Base-by-base conservation (phyloP, 1,284 basidiomycete genomes). In the Laetiporus sulphureus region DNA sequence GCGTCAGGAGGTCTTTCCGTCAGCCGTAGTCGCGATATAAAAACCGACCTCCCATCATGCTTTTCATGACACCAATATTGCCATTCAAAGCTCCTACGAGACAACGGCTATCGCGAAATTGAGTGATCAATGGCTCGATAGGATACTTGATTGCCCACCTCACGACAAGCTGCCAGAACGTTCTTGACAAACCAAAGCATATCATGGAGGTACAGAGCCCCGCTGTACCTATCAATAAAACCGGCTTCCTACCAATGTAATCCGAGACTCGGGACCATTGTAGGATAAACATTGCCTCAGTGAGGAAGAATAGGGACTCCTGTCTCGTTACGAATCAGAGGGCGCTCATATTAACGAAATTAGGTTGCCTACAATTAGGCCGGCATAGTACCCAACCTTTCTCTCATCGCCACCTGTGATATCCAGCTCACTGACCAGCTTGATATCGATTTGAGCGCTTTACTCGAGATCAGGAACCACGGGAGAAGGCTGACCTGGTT, bases 181-280 rank as follows among this genome's bases (percentile, higher is more conserved):
- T 75, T 32, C 61, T 72, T 2, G 82, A 79, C 20, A 87, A 57
- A 3, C 84, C 84, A 56, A 87, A 84, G 43, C 70, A 72, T 42
- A 74, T 69, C 68, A 81, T 81, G 8, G 79, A 83, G 6, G 77
- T 37, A 5, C 75, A 73, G n/a, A 83, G 57, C 4, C 83, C 84
- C n/a, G 72, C 62, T 2, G 84, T 59, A 3, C 84, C 83, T 3
- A 63, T 59, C n/a, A 86, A 61, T 36, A 87, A 67, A 34, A 87
- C 72, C 5, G 82, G 83, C 42, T 79, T 79, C 16, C 83, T 73
- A 13, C 83, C 83, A 18, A 84, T 61, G 25, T 67, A 64, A 51
- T 87, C 84, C 5, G 82, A 85, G 8, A 75, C 52, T 20, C 77
- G 73, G 47, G 77, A 77, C 81, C 83, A 87, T 40, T 82, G 73